Conservation (phyloP, 208 protist genomes). For the Leishmania arabica region DNA sequence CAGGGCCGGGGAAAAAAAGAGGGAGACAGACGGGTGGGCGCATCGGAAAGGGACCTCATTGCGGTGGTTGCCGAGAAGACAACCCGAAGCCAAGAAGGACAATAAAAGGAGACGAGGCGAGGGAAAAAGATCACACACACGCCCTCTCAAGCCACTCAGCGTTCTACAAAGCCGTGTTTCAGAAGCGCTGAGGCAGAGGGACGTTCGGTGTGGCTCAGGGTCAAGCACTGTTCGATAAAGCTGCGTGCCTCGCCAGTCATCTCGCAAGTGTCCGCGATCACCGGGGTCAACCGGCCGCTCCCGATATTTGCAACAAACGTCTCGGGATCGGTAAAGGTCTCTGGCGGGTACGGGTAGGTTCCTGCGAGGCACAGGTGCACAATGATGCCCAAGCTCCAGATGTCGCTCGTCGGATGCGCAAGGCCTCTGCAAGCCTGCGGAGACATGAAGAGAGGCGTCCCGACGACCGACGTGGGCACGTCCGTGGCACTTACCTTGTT, state of each 20-base stretch:
- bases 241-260: conserved; percentile 20
- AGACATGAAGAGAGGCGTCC: conserved; percentile 83
- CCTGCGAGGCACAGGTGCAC: conserved; percentile 73
- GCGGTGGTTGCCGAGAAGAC: not conserved
- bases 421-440: conserved; percentile 71
- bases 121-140: not conserved
- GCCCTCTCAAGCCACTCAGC: not conserved
- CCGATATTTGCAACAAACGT: conserved; percentile 47
- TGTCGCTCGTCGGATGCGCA: conserved; percentile 63
- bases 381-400: conserved; percentile 83
- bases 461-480: conserved; percentile 31
- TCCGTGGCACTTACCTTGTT: not conserved
- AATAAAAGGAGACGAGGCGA: not conserved
- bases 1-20: not conserved
- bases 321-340: conserved; percentile 35
- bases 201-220: conserved; percentile 25
- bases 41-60: not conserved
- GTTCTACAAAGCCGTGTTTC: conserved; percentile 48
- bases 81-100: not conserved
- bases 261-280: conserved; percentile 33
- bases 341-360: conserved; percentile 51
- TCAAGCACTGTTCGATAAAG: conserved; percentile 59
- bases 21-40: not conserved
- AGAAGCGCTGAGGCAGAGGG: conserved; percentile 47
- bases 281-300: conserved; percentile 25